phyloP scores from a whole-genome alignment of 352 stramenopile species.

The Pythium periplocum region DNA sequence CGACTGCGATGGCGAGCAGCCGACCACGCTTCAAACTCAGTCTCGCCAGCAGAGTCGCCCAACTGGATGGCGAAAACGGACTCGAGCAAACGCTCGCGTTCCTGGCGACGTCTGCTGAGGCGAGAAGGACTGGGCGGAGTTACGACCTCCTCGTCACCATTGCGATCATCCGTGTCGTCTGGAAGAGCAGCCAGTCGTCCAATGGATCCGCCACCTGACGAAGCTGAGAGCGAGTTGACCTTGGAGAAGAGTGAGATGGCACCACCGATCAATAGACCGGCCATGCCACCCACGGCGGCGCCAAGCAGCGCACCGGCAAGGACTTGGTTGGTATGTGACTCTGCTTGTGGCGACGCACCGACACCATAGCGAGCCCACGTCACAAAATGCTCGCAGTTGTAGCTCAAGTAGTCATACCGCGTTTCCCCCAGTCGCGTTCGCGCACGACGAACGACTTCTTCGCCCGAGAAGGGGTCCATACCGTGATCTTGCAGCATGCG shows the following conservation, averaged over 20 bases:
- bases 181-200: not conserved
- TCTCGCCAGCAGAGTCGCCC: slow-evolving; percentile 28
- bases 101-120: slow-evolving; percentile 5
- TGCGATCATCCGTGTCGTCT: slow-evolving; percentile 4
- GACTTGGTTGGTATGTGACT: slow-evolving; percentile 51
- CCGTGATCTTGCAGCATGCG: slow-evolving; percentile 40
- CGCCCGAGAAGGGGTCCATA: slow-evolving; percentile 29
- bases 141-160: slow-evolving; percentile 1
- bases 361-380: slow-evolving; percentile 63
- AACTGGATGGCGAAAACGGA: slow-evolving; percentile 26
- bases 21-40: slow-evolving; percentile 40
- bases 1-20: slow-evolving; percentile 7
- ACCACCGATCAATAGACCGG: slow-evolving; percentile 50
- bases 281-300: slow-evolving; percentile 47
- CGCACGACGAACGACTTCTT: slow-evolving; percentile 42
- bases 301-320: slow-evolving; percentile 57
- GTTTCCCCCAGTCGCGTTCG: slow-evolving; percentile 42
- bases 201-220: slow-evolving; percentile 15
- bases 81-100: slow-evolving; percentile 38
- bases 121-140: too few species aligned
- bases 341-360: slow-evolving; percentile 48
- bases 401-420: slow-evolving; percentile 41
- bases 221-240: slow-evolving; percentile 44
- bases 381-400: slow-evolving; percentile 81
- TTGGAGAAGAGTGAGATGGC: slow-evolving; percentile 62